A percentile compares a stretch with the other conserved stretches of the same genome.
phyloP scores from a whole-genome alignment of 2,329 filamentous ascomycete genomes.

The Xylaria sp. region DNA sequence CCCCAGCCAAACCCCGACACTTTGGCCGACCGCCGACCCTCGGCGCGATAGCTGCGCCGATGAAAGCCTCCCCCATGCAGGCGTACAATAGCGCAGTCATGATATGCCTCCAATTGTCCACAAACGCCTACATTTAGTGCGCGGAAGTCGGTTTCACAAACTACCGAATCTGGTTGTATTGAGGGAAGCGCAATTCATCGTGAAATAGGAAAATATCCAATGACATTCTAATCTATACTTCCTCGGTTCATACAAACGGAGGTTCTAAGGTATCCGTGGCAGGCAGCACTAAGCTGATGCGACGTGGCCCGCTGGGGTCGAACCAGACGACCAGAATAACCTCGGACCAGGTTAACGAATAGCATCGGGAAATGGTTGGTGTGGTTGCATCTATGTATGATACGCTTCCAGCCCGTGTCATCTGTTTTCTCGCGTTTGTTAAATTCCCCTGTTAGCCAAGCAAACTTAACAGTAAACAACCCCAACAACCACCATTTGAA shows the following conservation, averaged over 20 bases:
- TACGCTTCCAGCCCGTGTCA: neutral
- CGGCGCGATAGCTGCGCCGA: neutral
- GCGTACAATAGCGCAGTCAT: neutral
- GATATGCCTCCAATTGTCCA: neutral
- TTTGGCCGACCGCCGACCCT: neutral
- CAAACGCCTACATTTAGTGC: neutral
- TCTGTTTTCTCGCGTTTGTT: neutral
- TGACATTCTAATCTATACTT: neutral
- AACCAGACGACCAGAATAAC: neutral
- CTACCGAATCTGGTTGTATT: neutral
- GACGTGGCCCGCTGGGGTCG: slow-evolving; percentile 4
- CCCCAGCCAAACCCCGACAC: slow-evolving; percentile 25
- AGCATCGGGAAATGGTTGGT: neutral
- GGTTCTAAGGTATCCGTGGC: neutral
- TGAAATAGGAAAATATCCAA: neutral
- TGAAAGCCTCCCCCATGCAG: neutral
- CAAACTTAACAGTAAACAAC: neutral
- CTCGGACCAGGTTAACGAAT: neutral
- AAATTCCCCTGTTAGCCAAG: neutral
- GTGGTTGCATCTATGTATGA: neutral
- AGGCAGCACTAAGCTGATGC: slow-evolving; percentile 4
- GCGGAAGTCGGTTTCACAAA: neutral
- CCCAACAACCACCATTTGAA: neutral
- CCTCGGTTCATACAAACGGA: neutral
- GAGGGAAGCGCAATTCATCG: neutral